Conservation (phyloP, 768 basidiomycete genomes). For the Collybiopsis luxurians region DNA sequence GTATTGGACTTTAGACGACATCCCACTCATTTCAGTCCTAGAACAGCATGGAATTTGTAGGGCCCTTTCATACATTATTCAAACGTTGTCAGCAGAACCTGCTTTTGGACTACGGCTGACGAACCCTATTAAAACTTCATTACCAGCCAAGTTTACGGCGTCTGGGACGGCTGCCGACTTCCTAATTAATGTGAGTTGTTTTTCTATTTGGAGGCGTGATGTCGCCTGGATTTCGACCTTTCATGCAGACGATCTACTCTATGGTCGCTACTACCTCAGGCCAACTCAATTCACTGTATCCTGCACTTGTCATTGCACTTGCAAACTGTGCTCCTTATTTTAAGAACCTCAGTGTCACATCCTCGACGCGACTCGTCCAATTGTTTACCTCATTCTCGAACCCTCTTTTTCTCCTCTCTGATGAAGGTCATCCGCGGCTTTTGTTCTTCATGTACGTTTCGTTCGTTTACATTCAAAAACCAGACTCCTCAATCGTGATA, state of each 20-base stretch:
- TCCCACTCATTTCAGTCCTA: constrained; percentile 23
- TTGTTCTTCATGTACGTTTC: constrained; percentile 78
- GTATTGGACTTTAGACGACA: background rate
- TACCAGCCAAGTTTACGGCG: constrained; percentile 77
- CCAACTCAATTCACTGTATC: constrained; percentile 78
- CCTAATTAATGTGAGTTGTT: constrained; percentile 71
- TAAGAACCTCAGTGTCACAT: constrained; percentile 73
- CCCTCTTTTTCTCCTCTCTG: constrained; percentile 84
- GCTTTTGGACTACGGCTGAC: constrained; percentile 71
- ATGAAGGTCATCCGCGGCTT: constrained; percentile 92
- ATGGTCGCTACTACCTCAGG: constrained; percentile 90
- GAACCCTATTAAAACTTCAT: constrained; percentile 57
- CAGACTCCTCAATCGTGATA: background rate
- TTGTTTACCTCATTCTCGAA: constrained; percentile 91
- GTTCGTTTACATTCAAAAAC: background rate
- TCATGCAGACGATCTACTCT: constrained; percentile 74
- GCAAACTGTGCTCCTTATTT: constrained; percentile 89
- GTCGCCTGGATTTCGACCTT: constrained; percentile 9
- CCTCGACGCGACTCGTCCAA: constrained; percentile 82
- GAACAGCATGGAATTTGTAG: constrained; percentile 92
- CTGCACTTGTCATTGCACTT: constrained; percentile 86
- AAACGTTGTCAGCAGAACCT: constrained; percentile 84
- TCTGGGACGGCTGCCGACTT: constrained; percentile 81
- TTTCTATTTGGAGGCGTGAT: background rate
- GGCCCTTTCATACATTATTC: constrained; percentile 87